These are phyloP conservation scores for Knufia petricola DNA, from an alignment of 2,329 filamentous ascomycete species.

Conservation along the genomic window DNA sequence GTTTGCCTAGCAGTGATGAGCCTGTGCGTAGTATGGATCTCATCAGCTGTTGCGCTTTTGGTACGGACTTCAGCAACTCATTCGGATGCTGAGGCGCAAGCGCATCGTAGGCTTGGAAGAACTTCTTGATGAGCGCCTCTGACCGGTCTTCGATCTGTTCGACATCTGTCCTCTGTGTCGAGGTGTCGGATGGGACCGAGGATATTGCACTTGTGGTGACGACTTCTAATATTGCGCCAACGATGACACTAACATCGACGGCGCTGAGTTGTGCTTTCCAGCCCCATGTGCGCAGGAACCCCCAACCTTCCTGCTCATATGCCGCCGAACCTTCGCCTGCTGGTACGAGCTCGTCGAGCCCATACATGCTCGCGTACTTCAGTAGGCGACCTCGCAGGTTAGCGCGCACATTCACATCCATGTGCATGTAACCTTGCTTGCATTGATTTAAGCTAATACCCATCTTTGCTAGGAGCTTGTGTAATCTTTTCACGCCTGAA, in stretches of 20 bases:
- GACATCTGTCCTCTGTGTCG: constrained; percentile 15
- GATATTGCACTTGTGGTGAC: constrained; percentile 40
- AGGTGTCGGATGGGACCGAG: constrained; percentile 6
- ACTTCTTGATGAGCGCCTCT: constrained; percentile 35
- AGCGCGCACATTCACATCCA: constrained; percentile 95
- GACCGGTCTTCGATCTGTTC: constrained; percentile 19
- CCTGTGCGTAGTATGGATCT: constrained; percentile 89
- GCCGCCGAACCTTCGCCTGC: constrained; percentile 60
- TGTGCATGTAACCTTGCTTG: constrained; percentile 91
- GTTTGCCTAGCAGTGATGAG: constrained; percentile 82
- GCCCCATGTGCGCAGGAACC: constrained; percentile 94
- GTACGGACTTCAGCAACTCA: constrained; percentile 62
- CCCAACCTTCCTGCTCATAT: constrained; percentile 82
- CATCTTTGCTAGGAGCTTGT: constrained; percentile 97
- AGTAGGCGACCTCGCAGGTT: constrained; percentile 75
- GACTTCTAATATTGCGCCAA: constrained; percentile 87
- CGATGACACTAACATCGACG: constrained; percentile 84
- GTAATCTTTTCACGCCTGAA: constrained; percentile 71
- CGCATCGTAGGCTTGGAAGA: constrained; percentile 52
- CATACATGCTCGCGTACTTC: constrained; percentile 87
- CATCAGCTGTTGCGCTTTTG: constrained; percentile 79
- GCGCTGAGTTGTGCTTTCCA: constrained; percentile 92
- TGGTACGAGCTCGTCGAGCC: constrained; percentile 85
- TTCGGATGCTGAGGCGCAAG: constrained; percentile 37
- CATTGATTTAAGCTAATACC: constrained; percentile 88